phyloP scores from a whole-genome alignment of 768 basidiomycete species.

The Lactarius tabidus region DNA sequence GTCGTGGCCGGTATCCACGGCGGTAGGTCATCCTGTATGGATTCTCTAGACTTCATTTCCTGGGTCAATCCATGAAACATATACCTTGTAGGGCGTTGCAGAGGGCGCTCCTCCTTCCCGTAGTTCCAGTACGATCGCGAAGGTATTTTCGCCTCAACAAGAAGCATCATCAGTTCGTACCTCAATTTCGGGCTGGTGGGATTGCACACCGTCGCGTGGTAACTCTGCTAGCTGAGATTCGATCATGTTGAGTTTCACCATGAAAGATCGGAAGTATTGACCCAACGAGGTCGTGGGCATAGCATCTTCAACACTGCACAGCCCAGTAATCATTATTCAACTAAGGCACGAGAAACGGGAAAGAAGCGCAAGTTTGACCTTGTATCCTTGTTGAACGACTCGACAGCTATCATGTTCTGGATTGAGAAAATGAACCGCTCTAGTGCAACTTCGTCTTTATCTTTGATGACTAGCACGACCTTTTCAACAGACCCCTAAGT shows the following conservation, averaged over 20 bases:
- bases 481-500: constrained; percentile 72
- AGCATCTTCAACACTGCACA: constrained; percentile 61
- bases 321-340: background rate
- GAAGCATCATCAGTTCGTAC: constrained; percentile 7
- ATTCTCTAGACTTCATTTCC: constrained; percentile 20
- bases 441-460: constrained; percentile 71
- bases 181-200: background rate
- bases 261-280: constrained; percentile 78
- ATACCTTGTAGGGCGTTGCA: constrained; percentile 44
- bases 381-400: constrained; percentile 63
- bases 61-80: background rate
- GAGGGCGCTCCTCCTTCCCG: constrained; percentile 60
- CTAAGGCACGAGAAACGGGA: background rate
- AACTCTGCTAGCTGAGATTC: constrained; percentile 66
- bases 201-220: constrained; percentile 46
- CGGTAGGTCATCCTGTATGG: constrained; percentile 52
- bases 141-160: constrained; percentile 61
- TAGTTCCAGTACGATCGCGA: constrained; percentile 79
- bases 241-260: constrained; percentile 75
- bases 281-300: constrained; percentile 60
- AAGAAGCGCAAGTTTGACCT: constrained; percentile 41
- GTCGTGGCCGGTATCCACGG: constrained; percentile 76
- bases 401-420: constrained; percentile 74
- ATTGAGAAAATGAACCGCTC: constrained; percentile 89
- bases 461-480: constrained; percentile 80